phyloP scores from a whole-genome alignment of 345 rosid genomes.

The Populus pruinosa region DNA sequence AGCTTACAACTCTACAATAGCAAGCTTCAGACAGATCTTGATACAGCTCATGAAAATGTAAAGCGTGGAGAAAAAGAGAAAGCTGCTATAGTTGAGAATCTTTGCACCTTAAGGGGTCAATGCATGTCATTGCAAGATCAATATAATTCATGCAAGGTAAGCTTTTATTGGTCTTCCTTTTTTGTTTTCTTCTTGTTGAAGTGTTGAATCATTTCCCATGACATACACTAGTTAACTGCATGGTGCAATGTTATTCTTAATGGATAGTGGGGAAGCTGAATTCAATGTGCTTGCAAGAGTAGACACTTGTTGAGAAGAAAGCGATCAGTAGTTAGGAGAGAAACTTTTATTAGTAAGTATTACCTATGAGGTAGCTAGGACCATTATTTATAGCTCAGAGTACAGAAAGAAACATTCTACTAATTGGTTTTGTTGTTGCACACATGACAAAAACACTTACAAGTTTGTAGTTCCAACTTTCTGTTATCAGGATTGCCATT shows the following conservation, averaged over 20 bases:
- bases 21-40: constrained; percentile 93
- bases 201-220: neutral
- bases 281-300: neutral
- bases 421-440: neutral
- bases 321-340: neutral
- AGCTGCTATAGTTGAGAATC: constrained; percentile 68
- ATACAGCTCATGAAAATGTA: constrained; percentile 65
- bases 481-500: neutral
- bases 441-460: neutral
- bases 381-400: neutral
- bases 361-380: neutral
- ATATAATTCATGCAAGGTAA: constrained; percentile 64
- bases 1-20: constrained; percentile 90
- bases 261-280: neutral
- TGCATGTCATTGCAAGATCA: constrained; percentile 71
- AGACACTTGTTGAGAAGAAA: neutral
- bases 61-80: constrained; percentile 87
- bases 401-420: neutral
- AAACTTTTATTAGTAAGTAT: too few relatives aligned
- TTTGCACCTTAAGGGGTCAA: constrained; percentile 73
- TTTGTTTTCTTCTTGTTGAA: neutral
- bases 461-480: neutral
- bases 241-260: neutral
- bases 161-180: constrained; percentile 13
- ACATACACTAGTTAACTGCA: neutral